phyloP scores from a whole-genome alignment of 106 monocot species.

The Dioscorea alata region DNA sequence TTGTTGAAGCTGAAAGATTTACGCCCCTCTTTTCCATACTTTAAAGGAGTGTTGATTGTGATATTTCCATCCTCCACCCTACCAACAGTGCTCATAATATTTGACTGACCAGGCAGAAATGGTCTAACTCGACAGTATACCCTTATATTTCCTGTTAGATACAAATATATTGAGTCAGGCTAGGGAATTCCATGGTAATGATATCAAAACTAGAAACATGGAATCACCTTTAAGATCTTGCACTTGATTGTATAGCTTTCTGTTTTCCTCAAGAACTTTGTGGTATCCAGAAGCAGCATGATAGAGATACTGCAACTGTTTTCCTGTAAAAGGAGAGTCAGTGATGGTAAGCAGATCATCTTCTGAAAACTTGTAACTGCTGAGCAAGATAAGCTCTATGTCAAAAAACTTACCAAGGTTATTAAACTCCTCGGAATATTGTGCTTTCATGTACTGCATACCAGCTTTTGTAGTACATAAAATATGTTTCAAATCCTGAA shows the following conservation, averaged over 20 bases:
- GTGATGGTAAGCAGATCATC: background rate
- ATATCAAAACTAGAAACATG: no score
- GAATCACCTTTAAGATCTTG: conserved; percentile 86
- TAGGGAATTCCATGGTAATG: no score
- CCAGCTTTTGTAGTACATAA: conserved; percentile 46
- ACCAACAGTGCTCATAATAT: conserved; percentile 33
- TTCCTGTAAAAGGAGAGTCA: conserved; percentile 24
- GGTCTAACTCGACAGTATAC: conserved; percentile 94
- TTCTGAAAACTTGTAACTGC: background rate
- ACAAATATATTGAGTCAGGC: no score
- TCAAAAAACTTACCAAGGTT: conserved; percentile 48
- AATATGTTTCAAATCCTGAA: conserved; percentile 59
- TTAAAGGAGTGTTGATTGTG: conserved; percentile 57
- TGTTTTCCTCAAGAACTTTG: conserved; percentile 87
- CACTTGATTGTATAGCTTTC: conserved; percentile 86
- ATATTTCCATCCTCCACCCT: conserved; percentile 69
- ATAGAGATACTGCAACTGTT: conserved; percentile 43
- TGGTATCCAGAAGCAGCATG: conserved; percentile 79
- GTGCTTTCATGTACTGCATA: conserved; percentile 51
- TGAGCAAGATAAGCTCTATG: no score
- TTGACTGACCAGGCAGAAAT: conserved; percentile 58
- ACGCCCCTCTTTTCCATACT: conserved; percentile 71
- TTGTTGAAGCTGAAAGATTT: conserved; percentile 84
- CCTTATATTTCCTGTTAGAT: conserved; percentile 69
- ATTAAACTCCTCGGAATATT: conserved; percentile 49